phyloP scores from a whole-genome alignment of 139 green algal species.

The Eudorina sp. region DNA sequence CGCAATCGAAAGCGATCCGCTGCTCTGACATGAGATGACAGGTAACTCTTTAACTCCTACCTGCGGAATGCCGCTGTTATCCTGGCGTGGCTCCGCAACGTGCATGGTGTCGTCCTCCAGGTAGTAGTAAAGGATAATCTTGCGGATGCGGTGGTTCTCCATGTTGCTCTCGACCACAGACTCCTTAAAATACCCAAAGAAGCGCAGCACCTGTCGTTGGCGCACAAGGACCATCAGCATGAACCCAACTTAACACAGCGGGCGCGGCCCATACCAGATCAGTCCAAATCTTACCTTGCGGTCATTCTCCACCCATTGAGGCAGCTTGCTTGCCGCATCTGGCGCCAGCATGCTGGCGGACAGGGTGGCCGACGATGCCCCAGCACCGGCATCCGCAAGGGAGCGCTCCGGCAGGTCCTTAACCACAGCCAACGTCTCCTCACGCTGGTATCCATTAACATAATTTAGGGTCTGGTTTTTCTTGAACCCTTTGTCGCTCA shows the following conservation, averaged over 20 bases:
- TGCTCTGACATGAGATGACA: too few species aligned
- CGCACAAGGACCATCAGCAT: too few species aligned
- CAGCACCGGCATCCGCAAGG: neutral
- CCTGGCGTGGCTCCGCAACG: constrained; percentile 87
- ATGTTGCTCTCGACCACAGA: constrained; percentile 80
- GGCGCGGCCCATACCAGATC: neutral
- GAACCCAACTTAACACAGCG: too few species aligned
- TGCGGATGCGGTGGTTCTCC: constrained; percentile 86
- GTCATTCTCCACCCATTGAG: constrained; percentile 87
- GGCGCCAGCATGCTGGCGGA: constrained; percentile 24
- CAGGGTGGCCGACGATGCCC: neutral
- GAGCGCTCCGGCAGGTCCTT: constrained; percentile 37
- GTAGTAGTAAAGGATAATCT: constrained; percentile 91
- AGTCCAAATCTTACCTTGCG: constrained; percentile 72
- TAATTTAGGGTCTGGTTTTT: constrained; percentile 82
- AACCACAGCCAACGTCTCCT: constrained; percentile 58
- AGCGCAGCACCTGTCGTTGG: constrained; percentile 88
- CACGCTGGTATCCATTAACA: constrained; percentile 79
- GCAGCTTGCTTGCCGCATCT: constrained; percentile 61
- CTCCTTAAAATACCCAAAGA: constrained; percentile 94
- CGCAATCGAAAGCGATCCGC: too few species aligned
- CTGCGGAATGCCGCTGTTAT: constrained; percentile 91
- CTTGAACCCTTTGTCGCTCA: constrained; percentile 66
- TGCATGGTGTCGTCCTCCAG: constrained; percentile 92
- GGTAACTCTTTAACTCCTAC: constrained; percentile 52